phyloP scores from a whole-genome alignment of 176 grass and related monocot species.

The Triticum aestivum region IWGSC_CS_RefSeq_v2.1 NC_057797.1:8330770-8331269 shows the following conservation, averaged over 20 bases:
- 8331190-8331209: not conserved
- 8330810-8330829: not conserved
- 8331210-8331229: not conserved
- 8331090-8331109: not conserved
- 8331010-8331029: not conserved
- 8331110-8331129: not conserved
- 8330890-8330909: not conserved
- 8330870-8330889: not conserved
- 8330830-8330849: not conserved
- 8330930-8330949: not conserved
- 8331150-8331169: constrained; percentile 12
- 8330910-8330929: not conserved
- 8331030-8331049: not conserved
- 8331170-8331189: not conserved
- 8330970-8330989: not conserved
- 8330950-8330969: not conserved
- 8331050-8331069: not conserved
- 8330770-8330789: not conserved
- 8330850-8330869: not conserved
- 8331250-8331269: not conserved
- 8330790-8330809: not conserved
- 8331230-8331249: not conserved
- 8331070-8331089: not conserved
- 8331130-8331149: not conserved
- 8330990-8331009: not conserved